Percentiles rank a stretch among this genome's conserved stretches.
Evolutionary conservation across 73 alveolate species (phyloP).

Genomic region (Durusdinium trenchii): DNA sequence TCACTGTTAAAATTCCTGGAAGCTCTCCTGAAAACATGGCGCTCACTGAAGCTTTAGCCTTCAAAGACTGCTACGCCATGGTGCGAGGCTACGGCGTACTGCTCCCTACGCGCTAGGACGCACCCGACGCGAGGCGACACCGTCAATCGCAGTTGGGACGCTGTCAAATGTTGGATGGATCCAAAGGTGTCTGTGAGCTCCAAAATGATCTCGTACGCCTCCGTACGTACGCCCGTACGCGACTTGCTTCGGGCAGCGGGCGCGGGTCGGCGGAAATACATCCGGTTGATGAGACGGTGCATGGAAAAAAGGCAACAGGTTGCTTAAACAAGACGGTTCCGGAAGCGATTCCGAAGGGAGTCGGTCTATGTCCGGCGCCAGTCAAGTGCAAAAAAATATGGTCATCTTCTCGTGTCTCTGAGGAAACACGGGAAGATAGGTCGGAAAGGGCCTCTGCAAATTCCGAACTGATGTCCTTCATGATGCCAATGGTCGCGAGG

Average conservation of each 20-base stretch:
- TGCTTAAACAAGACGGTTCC: neutral
- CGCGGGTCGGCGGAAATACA: neutral
- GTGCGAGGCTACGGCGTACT: too few relatives aligned
- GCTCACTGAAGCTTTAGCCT: too few relatives aligned
- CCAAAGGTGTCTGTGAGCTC: conserved; percentile 40
- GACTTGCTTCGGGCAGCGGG: neutral
- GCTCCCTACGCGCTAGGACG: too few relatives aligned
- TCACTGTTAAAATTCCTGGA: too few relatives aligned
- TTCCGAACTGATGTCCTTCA: conserved; percentile 78
- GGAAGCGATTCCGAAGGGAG: neutral
- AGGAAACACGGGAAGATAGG: neutral
- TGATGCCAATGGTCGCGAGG: conserved; percentile 47
- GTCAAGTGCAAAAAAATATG: neutral
- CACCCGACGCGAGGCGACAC: too few relatives aligned
- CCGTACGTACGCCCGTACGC: neutral
- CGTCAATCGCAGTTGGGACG: neutral
- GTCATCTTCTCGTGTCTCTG: neutral
- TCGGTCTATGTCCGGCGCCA: neutral
- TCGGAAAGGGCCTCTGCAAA: conserved; percentile 23
- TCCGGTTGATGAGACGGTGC: too few relatives aligned
- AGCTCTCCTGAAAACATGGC: too few relatives aligned
- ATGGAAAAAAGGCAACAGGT: too few relatives aligned
- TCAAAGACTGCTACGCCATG: too few relatives aligned
- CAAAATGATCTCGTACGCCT: conserved; percentile 49
- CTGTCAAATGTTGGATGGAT: conserved; percentile 19